These are phyloP conservation scores for Hymenoscyphus fraxineus DNA, from an alignment of 2,329 filamentous ascomycete genomes.

Conservation along the genomic window DNA sequence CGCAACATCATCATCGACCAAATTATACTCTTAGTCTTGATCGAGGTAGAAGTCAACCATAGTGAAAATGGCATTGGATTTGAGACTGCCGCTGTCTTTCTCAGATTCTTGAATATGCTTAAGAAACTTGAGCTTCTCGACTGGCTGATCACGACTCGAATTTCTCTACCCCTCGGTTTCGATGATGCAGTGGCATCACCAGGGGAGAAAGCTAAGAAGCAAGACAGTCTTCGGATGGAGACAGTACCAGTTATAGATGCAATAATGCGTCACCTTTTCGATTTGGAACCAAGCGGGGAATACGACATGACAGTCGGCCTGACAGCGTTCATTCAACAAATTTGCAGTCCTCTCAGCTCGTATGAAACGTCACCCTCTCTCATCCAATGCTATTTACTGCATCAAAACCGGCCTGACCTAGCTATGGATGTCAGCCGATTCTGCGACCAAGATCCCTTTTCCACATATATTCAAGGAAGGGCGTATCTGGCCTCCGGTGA, in stretches of 20 bases:
- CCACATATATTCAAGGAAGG: conserved; percentile 80
- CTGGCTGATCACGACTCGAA: conserved; percentile 61
- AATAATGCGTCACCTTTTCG: conserved; percentile 60
- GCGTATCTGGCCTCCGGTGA: conserved; percentile 71
- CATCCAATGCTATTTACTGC: conserved; percentile 60
- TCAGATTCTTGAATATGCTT: conserved; percentile 66
- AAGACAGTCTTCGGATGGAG: conserved; percentile 42
- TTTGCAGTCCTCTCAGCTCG: conserved; percentile 62
- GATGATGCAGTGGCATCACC: conserved; percentile 38
- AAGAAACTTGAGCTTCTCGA: conserved; percentile 69
- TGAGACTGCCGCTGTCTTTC: conserved; percentile 69
- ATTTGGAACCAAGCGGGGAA: conserved; percentile 49
- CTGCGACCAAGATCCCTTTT: conserved; percentile 56
- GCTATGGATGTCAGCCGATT: conserved; percentile 56
- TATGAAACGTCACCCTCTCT: conserved; percentile 59
- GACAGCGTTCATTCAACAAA: conserved; percentile 63
- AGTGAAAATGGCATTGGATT: conserved; percentile 64
- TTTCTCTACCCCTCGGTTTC: conserved; percentile 47
- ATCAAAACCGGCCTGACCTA: conserved; percentile 56
- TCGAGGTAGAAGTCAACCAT: conserved; percentile 77
- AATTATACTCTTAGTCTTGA: conserved; percentile 76
- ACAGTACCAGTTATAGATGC: conserved; percentile 57
- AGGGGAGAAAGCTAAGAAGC: conserved; percentile 37
- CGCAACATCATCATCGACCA: conserved; percentile 77
- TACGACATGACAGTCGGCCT: conserved; percentile 55